phyloP scores from a whole-genome alignment of 2,329 filamentous ascomycete species.

The Metarhizium anisopliae region DNA sequence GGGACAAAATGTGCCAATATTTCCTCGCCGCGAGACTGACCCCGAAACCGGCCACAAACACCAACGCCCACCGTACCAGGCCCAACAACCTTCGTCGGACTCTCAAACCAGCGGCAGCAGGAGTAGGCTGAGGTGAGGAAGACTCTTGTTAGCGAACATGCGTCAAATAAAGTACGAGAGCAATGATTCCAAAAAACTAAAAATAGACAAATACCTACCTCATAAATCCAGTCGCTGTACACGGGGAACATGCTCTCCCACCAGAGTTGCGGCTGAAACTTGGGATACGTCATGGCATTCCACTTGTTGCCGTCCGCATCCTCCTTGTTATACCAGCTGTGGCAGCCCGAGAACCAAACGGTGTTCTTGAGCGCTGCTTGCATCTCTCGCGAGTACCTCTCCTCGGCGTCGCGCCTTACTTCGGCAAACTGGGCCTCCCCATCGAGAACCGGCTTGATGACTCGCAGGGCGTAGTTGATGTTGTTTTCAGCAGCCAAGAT shows the following conservation, averaged over 20 bases:
- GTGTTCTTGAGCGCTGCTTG: constrained; percentile 24
- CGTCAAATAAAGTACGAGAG: too few species aligned
- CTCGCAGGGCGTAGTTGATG: constrained; percentile 48
- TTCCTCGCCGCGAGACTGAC: neutral
- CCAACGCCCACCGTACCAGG: neutral
- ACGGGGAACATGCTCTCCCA: constrained; percentile 26
- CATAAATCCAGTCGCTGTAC: constrained; percentile 23
- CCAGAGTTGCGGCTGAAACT: constrained; percentile 25
- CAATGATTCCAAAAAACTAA: neutral
- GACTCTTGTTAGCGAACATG: neutral
- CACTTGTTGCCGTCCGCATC: constrained; percentile 16
- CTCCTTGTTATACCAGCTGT: constrained; percentile 27
- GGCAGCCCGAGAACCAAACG: constrained; percentile 25
- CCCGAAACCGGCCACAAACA: neutral
- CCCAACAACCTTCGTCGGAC: neutral
- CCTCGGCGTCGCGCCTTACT: constrained; percentile 25
- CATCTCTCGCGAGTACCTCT: constrained; percentile 19
- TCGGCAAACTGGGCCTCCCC: constrained; percentile 21
- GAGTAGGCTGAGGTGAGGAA: neutral
- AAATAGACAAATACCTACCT: constrained; percentile 15
- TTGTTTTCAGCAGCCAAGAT: constrained; percentile 53
- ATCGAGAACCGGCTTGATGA: constrained; percentile 40
- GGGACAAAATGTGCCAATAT: constrained; percentile 3
- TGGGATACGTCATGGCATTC: constrained; percentile 28
- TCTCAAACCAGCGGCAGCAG: constrained; percentile 1